Base-by-base conservation (phyloP, 495 filamentous ascomycete genomes). In the Letharia lupina region DNA sequence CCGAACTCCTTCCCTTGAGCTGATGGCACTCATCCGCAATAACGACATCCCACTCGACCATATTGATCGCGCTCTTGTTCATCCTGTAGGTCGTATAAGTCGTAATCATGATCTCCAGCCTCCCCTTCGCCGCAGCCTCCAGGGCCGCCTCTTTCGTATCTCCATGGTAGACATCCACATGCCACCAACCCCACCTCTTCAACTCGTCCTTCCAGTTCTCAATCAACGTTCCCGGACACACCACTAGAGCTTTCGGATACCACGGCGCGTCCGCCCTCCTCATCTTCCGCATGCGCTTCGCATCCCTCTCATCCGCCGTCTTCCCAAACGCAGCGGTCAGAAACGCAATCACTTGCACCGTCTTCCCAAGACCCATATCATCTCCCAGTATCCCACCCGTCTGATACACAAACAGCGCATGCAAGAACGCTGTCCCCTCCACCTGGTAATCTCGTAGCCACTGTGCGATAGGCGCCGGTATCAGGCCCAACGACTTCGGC, bases 291-390 rank as follows among this genome's bases (percentile, higher is more conserved):
- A 98, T 96, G 42, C 91, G 79, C 71, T 96, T 96, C 3, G 75
- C 79, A 71, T 98, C 94, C 57, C 93, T 80, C 75, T 93, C 89
- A 69, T 96, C 93, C 3, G 86, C 95, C 8, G 91, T 96, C 76
- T 98, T 98, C 1, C 93, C 95, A 73, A 96, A 98, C 9, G 91
- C 91, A 11, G 87, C 92, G 0, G 91, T 92, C 44, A 98, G 81
- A 70, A 98, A 98, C 0, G 93, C 91, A 66, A 94, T 95, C 39
- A 98, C 91, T 75, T 98, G 94, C 18, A 98, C 90, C 0, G 94
- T 98, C 75, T 98, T 98, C 1, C 94, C 94, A 41, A 98, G 76
- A 42, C 94, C 94, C 94, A 98, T 98, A 72, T 98, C 94, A 75
- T 98, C 94, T 2, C 95, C 87, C 3, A 98, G 80, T 33, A 98